Conservation (phyloP, 768 basidiomycete genomes). For the Daedaleopsis nitida region DNA sequence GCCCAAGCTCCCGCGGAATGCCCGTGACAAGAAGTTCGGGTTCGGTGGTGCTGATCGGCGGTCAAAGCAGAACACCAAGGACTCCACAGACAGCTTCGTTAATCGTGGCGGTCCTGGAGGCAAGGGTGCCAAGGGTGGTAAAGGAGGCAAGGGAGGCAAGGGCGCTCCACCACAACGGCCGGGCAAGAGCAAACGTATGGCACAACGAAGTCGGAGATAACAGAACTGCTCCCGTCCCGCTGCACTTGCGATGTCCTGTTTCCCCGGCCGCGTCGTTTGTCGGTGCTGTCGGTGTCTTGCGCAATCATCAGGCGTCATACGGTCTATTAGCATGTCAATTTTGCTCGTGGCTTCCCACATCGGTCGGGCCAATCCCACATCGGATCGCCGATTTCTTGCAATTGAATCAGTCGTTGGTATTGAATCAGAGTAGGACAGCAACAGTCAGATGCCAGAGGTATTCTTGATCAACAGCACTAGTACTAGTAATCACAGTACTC, state of each 20-base stretch:
- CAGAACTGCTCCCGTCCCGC: neutral
- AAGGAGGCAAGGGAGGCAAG: slow-evolving; percentile 30
- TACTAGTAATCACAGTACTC: no score
- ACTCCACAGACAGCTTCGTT: slow-evolving; percentile 78
- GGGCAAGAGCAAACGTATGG: slow-evolving; percentile 60
- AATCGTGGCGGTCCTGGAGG: slow-evolving; percentile 35
- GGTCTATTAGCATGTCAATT: no score
- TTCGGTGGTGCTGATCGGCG: slow-evolving; percentile 70
- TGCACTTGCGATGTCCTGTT: neutral
- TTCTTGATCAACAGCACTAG: no score
- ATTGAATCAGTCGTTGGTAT: no score
- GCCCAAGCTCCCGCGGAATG: slow-evolving; percentile 51
- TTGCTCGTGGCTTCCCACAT: no score
- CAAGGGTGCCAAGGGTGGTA: slow-evolving; percentile 31
- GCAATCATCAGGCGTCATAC: neutral
- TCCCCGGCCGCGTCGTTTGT: neutral
- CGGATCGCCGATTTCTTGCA: no score
- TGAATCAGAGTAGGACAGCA: no score
- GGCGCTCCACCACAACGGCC: slow-evolving; percentile 45
- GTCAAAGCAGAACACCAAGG: slow-evolving; percentile 80
- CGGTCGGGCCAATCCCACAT: no score
- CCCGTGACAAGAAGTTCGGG: slow-evolving; percentile 80
- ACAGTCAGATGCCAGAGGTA: no score
- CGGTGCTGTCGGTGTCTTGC: no score
- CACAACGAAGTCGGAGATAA: slow-evolving; percentile 35